Evolutionary conservation across 2,329 filamentous ascomycete species (phyloP), one percentile per base, ranked within the genome.

Genomic region (Aureobasidium lini): DNA sequence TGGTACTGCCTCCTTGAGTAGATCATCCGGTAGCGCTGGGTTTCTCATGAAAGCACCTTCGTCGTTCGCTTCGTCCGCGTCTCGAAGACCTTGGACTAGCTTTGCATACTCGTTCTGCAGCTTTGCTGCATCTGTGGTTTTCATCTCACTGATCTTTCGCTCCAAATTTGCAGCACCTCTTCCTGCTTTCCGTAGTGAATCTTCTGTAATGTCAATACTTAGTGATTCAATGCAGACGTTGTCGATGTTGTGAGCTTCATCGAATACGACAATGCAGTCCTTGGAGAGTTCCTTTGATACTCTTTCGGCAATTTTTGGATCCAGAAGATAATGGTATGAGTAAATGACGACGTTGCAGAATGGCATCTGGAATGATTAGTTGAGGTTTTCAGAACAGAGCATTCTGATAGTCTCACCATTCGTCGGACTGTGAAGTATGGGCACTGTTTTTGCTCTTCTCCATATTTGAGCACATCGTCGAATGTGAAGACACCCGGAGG

Each of bases 311-410:
- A 99, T 99, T 72, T 99, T 99, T 2, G 94, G 94, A 68, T 99
- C 95, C 15, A 99, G 83, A 3, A 99, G 83, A 70, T 99, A 99
- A 73, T 99, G 94, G 70, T 99, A 99, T 0, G 94, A 99, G 76
- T 99, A 99, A 66, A 99, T 99, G 69, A 99, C 96, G 70, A 99
- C 91, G 71, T 99, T 97, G 81, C 94, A 99, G 70, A 92, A 97
- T 68, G 94, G 88, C 93, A 99, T 97, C 54, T 58, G 43, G 6
- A 10, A 31, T n/a, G 15, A 10, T n/a, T 39, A 8, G 34, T 58
- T 29, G 49, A 36, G 9, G 5, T 18, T 7, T 34, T 18, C 15
- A 49, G 3, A 4, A 6, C 7, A 8, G 49, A 39, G 4, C 13
- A 23, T n/a, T 32, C 11, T 6, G 18, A 18, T 2, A 8, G 37